Percentiles rank a stretch among this genome's conserved stretches.
Conservation (phyloP, 129 eudicot species). For the Flaveria trinervia region DNA sequence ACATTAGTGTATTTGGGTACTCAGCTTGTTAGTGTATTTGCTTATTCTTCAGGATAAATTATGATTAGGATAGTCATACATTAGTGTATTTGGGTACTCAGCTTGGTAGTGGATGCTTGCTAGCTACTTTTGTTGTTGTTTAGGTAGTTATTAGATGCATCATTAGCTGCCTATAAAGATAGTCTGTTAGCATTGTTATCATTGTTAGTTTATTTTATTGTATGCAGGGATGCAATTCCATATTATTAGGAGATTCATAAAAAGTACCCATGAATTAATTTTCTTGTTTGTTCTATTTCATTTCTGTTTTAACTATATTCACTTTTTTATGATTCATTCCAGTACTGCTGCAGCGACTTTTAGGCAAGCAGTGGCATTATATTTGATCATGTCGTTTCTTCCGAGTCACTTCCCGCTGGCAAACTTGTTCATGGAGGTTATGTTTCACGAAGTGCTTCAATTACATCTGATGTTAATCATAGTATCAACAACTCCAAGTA, state of each 20-base stretch:
- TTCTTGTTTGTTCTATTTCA: slow-evolving; percentile 26
- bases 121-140: slow-evolving; percentile 3
- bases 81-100: background rate
- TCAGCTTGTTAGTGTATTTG: background rate
- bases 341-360: slow-evolving; percentile 99
- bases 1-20: background rate
- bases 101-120: background rate
- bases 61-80: background rate
- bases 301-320: slow-evolving; percentile 24
- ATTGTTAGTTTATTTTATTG: background rate
- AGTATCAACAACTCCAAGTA: slow-evolving; percentile 79
- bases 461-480: slow-evolving; percentile 77
- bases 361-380: slow-evolving; percentile 98
- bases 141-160: background rate
- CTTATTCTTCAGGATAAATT: too few relatives aligned
- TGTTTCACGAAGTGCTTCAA: slow-evolving; percentile 68
- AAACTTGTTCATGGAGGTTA: slow-evolving; percentile 83
- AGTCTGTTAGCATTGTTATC: background rate
- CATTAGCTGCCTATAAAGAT: background rate
- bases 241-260: background rate
- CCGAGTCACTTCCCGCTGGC: slow-evolving; percentile 90
- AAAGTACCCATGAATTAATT: background rate
- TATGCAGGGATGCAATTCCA: background rate
- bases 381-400: slow-evolving; percentile 77
- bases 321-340: slow-evolving; percentile 22